Conservation (phyloP, 2,329 filamentous ascomycete genomes). For the Alternaria arbusti region DNA sequence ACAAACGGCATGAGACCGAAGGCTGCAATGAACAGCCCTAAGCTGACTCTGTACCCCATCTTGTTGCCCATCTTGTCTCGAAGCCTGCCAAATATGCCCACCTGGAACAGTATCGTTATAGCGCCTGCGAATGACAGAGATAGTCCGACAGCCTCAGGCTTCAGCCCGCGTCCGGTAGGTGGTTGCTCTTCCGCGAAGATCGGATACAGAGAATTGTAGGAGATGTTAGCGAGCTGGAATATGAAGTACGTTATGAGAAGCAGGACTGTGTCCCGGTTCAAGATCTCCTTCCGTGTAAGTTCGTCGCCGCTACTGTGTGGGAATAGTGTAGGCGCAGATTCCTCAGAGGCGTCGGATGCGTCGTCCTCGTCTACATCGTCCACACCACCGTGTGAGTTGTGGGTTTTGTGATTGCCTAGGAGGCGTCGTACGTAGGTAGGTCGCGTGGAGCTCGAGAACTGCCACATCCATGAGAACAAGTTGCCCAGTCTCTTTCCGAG, state of each 20-base stretch:
- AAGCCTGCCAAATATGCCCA: conserved; percentile 80
- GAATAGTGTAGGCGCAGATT: conserved; percentile 49
- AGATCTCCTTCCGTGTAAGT: conserved; percentile 65
- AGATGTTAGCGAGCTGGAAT: conserved; percentile 92
- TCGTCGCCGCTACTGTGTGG: conserved; percentile 48
- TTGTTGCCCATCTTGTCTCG: conserved; percentile 84
- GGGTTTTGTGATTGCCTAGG: conserved; percentile 32
- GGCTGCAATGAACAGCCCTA: conserved; percentile 80
- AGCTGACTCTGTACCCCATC: conserved; percentile 77
- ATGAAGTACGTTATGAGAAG: conserved; percentile 87
- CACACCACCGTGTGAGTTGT: conserved; percentile 42
- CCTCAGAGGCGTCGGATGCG: conserved; percentile 43
- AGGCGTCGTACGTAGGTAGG: conserved; percentile 64
- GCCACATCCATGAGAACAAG: conserved; percentile 72
- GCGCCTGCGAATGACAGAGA: conserved; percentile 83
- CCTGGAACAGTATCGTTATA: conserved; percentile 88
- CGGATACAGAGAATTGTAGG: conserved; percentile 93
- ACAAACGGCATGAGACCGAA: conserved; percentile 91
- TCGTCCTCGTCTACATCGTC: conserved; percentile 55
- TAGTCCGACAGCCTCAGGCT: conserved; percentile 81
- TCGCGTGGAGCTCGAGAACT: conserved; percentile 65
- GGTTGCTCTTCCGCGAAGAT: conserved; percentile 81
- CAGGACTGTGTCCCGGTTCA: conserved; percentile 81
- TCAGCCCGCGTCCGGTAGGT: conserved; percentile 78
- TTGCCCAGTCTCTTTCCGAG: conserved; percentile 64